A percentile compares a stretch with the other conserved stretches of the same genome.
phyloP scores from a whole-genome alignment of 1,284 basidiomycete genomes.

The Fomitopsis pinicola region DNA sequence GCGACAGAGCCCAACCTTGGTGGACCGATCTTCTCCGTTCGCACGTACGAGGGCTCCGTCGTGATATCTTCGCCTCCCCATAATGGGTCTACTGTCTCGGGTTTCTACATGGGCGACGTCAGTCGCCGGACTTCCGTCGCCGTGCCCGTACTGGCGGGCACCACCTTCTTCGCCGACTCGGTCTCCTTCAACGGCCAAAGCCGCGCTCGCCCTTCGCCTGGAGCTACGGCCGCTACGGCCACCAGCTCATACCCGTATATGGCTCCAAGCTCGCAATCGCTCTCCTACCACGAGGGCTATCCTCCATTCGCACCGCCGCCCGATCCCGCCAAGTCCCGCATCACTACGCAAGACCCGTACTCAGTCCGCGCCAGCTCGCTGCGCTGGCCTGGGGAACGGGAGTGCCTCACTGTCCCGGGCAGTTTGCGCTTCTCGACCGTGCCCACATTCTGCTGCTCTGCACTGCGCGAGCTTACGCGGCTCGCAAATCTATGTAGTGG shows the following conservation, averaged over 20 bases:
- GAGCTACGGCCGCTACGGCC: no score
- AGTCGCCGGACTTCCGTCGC: conserved; percentile 5
- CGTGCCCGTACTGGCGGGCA: background rate
- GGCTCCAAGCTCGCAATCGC: conserved; percentile 4
- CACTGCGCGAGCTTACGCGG: conserved; percentile 13
- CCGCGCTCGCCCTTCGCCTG: background rate
- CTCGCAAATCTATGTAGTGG: conserved; percentile 15
- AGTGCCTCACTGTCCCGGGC: conserved; percentile 13
- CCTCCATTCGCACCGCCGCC: conserved; percentile 1
- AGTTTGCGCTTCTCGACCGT: conserved; percentile 53
- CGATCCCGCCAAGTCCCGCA: conserved; percentile 24
- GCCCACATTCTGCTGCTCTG: conserved; percentile 40
- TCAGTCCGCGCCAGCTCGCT: conserved; percentile 19
- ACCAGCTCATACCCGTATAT: conserved; percentile 2
- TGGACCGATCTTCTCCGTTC: no score
- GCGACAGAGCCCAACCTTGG: conserved; percentile 31
- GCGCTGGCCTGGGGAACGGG: conserved; percentile 9
- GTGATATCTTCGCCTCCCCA: conserved; percentile 7
- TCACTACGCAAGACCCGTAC: conserved; percentile 11
- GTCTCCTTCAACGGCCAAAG: conserved; percentile 1
- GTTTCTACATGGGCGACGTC: background rate
- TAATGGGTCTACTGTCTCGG: no score
- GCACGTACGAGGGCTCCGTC: conserved; percentile 2
- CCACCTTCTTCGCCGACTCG: background rate
- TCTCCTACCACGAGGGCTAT: conserved; percentile 1